Conservation (phyloP, 1,284 basidiomycete genomes). For the Naganishia albida region DNA sequence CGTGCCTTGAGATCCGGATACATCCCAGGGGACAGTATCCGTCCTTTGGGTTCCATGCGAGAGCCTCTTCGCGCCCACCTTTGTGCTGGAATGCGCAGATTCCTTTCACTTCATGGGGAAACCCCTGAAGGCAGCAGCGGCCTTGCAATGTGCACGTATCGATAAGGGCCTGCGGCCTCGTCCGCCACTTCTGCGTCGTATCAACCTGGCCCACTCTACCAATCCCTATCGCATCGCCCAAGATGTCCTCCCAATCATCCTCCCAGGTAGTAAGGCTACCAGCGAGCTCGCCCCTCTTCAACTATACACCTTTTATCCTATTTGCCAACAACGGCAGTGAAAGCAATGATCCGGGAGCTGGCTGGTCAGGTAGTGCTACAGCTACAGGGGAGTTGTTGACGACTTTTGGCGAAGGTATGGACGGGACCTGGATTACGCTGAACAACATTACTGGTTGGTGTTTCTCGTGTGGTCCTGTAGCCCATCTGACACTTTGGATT, state of each 20-base stretch:
- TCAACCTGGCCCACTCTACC: neutral
- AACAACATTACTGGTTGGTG: conserved; percentile 6
- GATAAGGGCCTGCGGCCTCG: too few relatives aligned
- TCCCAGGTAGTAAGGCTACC: conserved; percentile 9
- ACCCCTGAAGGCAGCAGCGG: neutral
- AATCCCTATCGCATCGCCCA: neutral
- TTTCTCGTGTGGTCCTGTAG: neutral
- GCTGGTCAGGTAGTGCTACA: neutral
- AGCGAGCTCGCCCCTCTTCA: conserved; percentile 24
- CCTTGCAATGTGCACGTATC: too few relatives aligned
- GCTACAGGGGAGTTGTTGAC: neutral
- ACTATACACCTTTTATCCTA: conserved; percentile 10
- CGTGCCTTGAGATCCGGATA: too few relatives aligned
- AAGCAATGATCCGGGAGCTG: neutral
- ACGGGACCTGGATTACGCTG: conserved; percentile 17
- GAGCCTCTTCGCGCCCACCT: neutral
- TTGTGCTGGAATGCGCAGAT: neutral
- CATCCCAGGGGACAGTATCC: too few relatives aligned
- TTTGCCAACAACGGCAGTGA: neutral
- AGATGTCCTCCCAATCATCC: neutral
- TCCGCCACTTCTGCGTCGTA: too few relatives aligned
- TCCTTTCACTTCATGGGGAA: neutral
- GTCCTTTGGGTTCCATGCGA: too few relatives aligned
- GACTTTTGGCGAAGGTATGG: conserved; percentile 12
- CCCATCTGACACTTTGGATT: neutral